Evolutionary conservation across 176 grass and related monocot species (phyloP), one percentile per base, ranked within the genome.

Genomic region (Cocos nucifera): DNA sequence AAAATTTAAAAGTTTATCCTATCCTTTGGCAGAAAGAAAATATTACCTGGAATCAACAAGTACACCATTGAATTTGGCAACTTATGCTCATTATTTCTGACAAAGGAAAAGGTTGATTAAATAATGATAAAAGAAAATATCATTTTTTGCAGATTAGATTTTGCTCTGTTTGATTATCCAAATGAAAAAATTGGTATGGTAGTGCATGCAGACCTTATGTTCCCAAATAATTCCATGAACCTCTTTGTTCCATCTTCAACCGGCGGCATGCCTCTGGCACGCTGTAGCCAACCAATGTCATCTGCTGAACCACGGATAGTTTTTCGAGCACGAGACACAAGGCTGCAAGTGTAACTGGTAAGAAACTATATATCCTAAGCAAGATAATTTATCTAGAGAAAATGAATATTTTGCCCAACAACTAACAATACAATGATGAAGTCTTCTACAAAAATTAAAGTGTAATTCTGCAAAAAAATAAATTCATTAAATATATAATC

Each of bases 221-320:
- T 81, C 25, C 89, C 86, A 52, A 86, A 76, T 72, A 95, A 77
- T 53, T 87, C 83, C 59, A 78, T 20, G 70, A 95, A 89, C 60
- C 86, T 57, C 24, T 53, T 20, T 19, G 86, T 95, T 75, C 83
- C 83, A 75, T 95, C 90, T 85, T 86, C 82, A 16, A 74, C 75
- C 61, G 80, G 63, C 48, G 74, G 86, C 81, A 95, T 81, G 61
- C 53, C 66, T 77, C 16, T 61, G 56, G 80, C 73, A 53, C 16
- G 26, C 25, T 89, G 83, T 58, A 95, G 79, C 90, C 86, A 95
- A 70, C 90, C 90, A 44, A 95, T 89, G 79, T 95, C 90, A 71
- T 89, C 80, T 71, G 90, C 86, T 2, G 86, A 95, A 69, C 86
- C 90, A 73, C 64, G 86, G 17, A 95, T 70, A 4, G 90, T 95